Evolutionary conservation across 2,329 filamentous ascomycete genomes (phyloP), one percentile per base, ranked within the genome.

Genomic region (Botryotinia globosa): DNA sequence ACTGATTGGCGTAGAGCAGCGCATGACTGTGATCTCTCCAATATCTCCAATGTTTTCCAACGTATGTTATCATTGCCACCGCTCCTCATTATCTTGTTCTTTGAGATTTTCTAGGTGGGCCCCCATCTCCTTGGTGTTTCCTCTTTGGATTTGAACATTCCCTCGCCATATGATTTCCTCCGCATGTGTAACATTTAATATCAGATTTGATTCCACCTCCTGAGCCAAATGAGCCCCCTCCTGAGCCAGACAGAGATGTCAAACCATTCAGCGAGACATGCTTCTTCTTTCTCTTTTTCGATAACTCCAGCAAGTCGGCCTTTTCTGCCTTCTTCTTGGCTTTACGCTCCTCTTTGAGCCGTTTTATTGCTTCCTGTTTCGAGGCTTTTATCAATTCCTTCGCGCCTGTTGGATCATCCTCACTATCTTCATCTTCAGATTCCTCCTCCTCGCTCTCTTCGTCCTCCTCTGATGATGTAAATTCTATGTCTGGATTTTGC

Each of bases 211-310:
- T 80, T 74, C 76, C 77, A 72, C 76, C 76, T 72, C 74, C 78
- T 80, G 58, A 61, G 32, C 58, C 58, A 39, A 61, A 39, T 39
- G 58, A 14, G 34, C 34, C 4, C 32, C 75, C 80, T 79, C 73
- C 71, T 58, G 81, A 80, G 56, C 84, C 84, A 73, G 90, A 92
- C 64, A 93, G 88, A 1, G 89, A 90, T 7, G 85, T 86, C 72
- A 90, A 80, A 37, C 85, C 65, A 20, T 91, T 91, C 72, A 93
- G 82, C 74, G 90, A 90, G 69, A 92, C 85, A 72, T 91, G 88
- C 80, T 90, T 91, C 80, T 89, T 89, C 77, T 88, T 86, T 62
- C 89, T 84, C 79, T 87, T 86, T 59, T 88, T 87, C 12, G 88
- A 86, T 29, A 90, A 81, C 75, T 88, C 84, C 75, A 83, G 82